Evolutionary conservation across 1,284 basidiomycete species (phyloP).

Genomic region (Schizophyllum commune): DNA sequence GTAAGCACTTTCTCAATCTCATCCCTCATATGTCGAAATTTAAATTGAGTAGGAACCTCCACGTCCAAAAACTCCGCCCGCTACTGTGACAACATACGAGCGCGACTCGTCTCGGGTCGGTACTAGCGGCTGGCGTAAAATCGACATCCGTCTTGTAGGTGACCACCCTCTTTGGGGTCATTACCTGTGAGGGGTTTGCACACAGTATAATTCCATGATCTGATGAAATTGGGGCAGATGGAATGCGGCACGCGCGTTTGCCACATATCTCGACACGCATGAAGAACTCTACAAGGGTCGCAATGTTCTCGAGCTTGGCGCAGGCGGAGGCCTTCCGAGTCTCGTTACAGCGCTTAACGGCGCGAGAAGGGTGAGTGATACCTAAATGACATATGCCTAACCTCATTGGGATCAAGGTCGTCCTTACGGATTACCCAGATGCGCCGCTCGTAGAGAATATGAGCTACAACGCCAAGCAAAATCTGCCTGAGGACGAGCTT

Average conservation of each 20-base stretch:
- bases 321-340: slow-evolving; percentile 85
- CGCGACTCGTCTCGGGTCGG: slow-evolving; percentile 21
- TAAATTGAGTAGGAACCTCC: slow-evolving; percentile 27
- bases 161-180: slow-evolving; percentile 90
- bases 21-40: neutral
- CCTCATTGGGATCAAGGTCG: slow-evolving; percentile 41
- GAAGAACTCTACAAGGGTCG: slow-evolving; percentile 32
- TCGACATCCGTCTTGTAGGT: slow-evolving; percentile 76
- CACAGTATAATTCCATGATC: slow-evolving; percentile 17
- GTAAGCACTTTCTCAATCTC: neutral
- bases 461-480: slow-evolving; percentile 56
- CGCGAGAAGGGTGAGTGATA: slow-evolving; percentile 50
- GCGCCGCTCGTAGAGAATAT: slow-evolving; percentile 74
- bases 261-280: slow-evolving; percentile 64
- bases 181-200: slow-evolving; percentile 66
- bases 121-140: slow-evolving; percentile 30
- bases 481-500: slow-evolving; percentile 32
- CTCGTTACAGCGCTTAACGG: slow-evolving; percentile 67
- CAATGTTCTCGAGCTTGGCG: slow-evolving; percentile 83
- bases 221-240: slow-evolving; percentile 40
- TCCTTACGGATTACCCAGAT: slow-evolving; percentile 94
- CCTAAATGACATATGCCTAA: too few relatives aligned
- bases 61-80: slow-evolving; percentile 54
- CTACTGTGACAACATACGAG: slow-evolving; percentile 41
- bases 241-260: slow-evolving; percentile 77